Conservation (phyloP, 2,329 filamentous ascomycete species). For the Calonectria henricotiae region DNA sequence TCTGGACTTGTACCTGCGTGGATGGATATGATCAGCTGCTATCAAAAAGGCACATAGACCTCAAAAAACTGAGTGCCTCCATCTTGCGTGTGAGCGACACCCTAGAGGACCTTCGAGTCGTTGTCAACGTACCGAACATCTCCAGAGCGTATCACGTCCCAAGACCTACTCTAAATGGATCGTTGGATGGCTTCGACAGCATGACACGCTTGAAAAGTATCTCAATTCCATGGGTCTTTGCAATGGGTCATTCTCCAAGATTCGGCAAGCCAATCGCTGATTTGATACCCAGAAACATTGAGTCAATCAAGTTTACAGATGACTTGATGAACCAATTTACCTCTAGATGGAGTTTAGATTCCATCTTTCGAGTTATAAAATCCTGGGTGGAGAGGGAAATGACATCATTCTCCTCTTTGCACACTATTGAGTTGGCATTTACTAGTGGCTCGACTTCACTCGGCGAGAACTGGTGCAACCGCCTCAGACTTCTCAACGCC, state of each 20-base stretch:
- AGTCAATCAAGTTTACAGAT: conserved; percentile 3
- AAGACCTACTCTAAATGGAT: conserved; percentile 1
- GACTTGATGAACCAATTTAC: not conserved
- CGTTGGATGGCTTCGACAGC: not conserved
- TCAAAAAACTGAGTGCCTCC: not conserved
- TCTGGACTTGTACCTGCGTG: conserved; percentile 15
- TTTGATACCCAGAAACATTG: not conserved
- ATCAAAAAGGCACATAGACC: conserved; percentile 3
- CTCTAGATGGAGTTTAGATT: not conserved
- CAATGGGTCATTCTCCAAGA: not conserved
- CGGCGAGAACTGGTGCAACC: not conserved
- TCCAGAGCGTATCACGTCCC: conserved; percentile 12
- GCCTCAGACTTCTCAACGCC: not conserved
- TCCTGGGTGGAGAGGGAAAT: conserved; percentile 16
- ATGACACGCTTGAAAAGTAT: conserved; percentile 5
- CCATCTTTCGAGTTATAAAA: not conserved
- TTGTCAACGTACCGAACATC: not conserved
- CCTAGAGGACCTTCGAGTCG: not conserved
- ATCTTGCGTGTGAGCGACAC: not conserved
- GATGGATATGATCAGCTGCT: conserved; percentile 16
- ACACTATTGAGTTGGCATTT: conserved; percentile 10
- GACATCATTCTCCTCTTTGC: not conserved
- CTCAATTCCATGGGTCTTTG: conserved; percentile 13
- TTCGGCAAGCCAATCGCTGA: not conserved
- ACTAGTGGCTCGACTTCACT: not conserved